A percentile compares a stretch with the other conserved stretches of the same genome.
Conservation (phyloP, 1,284 basidiomycete genomes). For the Melampsora americana region DNA sequence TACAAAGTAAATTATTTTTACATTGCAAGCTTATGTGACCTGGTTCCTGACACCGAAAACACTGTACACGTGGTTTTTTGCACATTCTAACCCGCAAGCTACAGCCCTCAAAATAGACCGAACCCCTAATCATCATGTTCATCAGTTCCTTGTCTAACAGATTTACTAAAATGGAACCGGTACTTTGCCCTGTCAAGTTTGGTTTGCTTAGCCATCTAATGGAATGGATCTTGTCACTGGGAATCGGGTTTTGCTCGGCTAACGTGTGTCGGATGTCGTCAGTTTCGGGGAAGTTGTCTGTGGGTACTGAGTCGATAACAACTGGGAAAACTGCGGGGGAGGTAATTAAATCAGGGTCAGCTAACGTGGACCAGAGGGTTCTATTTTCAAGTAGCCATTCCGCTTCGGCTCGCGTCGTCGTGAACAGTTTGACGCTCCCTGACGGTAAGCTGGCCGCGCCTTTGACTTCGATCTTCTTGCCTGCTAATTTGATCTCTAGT, state of each 20-base stretch:
- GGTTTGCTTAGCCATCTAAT: not conserved
- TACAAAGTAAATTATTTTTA: slow-evolving; percentile 2
- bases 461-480: slow-evolving; percentile 1
- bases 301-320: not conserved
- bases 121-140: not conserved
- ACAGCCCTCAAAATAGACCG: not conserved
- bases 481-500: not conserved
- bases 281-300: not conserved
- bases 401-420: not conserved
- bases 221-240: not conserved
- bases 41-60: no score
- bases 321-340: slow-evolving; percentile 1
- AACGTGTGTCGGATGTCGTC: not conserved
- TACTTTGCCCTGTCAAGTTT: not conserved
- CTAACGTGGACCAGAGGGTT: not conserved
- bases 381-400: not conserved
- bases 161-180: not conserved
- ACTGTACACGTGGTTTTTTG: not conserved
- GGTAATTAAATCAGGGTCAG: not conserved
- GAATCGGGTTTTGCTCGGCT: not conserved
- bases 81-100: not conserved
- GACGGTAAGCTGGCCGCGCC: not conserved
- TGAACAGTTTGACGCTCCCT: not conserved
- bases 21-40: not conserved
- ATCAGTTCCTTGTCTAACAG: not conserved